Base-by-base conservation (phyloP, 257 asterid species). In the Plantago ovata region DNA sequence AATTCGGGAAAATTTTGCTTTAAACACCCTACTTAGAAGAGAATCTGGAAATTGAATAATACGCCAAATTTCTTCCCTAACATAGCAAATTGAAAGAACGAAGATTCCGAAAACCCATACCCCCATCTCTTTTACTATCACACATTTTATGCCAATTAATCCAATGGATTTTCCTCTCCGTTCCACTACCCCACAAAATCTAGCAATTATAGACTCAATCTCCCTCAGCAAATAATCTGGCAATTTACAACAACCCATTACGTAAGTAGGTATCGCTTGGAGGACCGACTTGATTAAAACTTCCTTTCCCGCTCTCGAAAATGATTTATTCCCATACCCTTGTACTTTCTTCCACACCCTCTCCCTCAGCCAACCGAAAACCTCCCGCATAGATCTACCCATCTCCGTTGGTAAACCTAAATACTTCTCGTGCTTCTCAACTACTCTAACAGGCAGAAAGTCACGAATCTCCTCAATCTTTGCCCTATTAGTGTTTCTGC, bases 361-460 rank as follows among this genome's bases (percentile, higher is more conserved):
- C 1, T 18, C 28, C 4, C 56, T 6, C 0, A 51, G 0, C 56
- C 33, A 20, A 8, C n/a, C 39, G 9, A 53, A 53, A 0, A 53
- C 11, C 18, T 53, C 58, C 2, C 28, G 20, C 14, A 20, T 20
- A 1, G 33, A 13, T 3, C 13, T 9, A 1, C 36, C 55, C 6
- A 49, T 49, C 9, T 12, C 13, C 0, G 55, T 18, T 4, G 55
- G 28, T 20, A 48, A 48, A 1, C 54, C 54, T 16, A 48, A 16
- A 19, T n/a, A n/a, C n/a, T 48, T 48, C 18, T 48, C 54, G 19
- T 48, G 54, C 10, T 48, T 48, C 54, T 48, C 54, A 3, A 48
- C 54, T 4, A 15, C 28, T 28, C n/a, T 8, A 4, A 45, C 51
- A 3, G 51, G 51, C 1, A 45, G 6, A 45, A 45, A n/a, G n/a